phyloP scores from a whole-genome alignment of 306 rosid species.

The Betula pendula region DNA sequence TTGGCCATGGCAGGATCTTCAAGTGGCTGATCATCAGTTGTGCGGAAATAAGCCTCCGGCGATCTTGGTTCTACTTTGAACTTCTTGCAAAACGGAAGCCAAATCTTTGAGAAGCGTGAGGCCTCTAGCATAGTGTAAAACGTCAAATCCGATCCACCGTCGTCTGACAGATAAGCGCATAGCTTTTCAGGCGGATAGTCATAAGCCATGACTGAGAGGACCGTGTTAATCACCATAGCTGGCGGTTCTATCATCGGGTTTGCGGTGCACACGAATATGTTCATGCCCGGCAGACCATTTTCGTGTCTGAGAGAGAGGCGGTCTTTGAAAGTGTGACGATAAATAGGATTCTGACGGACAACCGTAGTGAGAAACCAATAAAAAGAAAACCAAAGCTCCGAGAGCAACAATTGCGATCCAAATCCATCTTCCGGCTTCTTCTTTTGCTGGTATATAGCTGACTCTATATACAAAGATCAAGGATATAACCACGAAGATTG shows the following conservation, averaged over 20 bases:
- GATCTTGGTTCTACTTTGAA: slow-evolving; percentile 8
- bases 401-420: slow-evolving; percentile 5
- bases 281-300: background rate
- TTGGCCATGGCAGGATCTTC: background rate
- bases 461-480: slow-evolving; percentile 46
- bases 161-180: background rate
- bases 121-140: slow-evolving; percentile 7
- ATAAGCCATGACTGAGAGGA: background rate
- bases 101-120: slow-evolving; percentile 5
- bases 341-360: slow-evolving; percentile 2
- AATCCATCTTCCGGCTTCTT: slow-evolving; percentile 5
- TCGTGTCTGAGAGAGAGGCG: slow-evolving; percentile 9
- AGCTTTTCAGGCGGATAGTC: slow-evolving; percentile 9
- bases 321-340: slow-evolving; percentile 16
- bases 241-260: slow-evolving; percentile 1
- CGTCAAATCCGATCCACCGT: background rate
- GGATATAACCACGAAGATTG: slow-evolving; percentile 54
- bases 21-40: background rate
- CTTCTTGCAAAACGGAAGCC: slow-evolving; percentile 14
- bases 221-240: background rate
- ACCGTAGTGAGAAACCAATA: background rate
- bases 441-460: background rate
- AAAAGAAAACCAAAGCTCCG: slow-evolving; percentile 13
- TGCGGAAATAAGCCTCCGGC: background rate
- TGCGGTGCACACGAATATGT: background rate